Base-by-base conservation (phyloP, 2,329 filamentous ascomycete genomes). In the Metarhizium anisopliae region DNA sequence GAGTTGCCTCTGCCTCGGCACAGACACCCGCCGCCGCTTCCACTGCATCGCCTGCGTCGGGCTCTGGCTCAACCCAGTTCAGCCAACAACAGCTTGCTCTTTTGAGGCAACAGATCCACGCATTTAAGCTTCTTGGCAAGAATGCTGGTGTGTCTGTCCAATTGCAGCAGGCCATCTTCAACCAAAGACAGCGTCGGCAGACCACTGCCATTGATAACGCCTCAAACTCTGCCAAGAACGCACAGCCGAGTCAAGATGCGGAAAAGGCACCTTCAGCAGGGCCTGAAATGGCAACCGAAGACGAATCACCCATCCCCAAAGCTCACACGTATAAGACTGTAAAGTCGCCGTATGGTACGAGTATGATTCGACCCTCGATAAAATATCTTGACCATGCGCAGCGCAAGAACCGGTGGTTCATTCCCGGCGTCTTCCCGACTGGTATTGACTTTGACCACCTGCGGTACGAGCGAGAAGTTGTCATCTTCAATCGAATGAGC, bases 121-220 rank as follows among this genome's bases (percentile, higher is more conserved):
- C 93, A 0, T 97, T 96, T 73, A 95, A 95, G 72, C 80, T 91
- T 61, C 78, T 99, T 4, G 87, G 89, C 5, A 95, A 94, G 71
- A 96, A 96, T 62, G 79, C 87, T 14, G 87, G 91, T 0, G 83
- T 97, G 3, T 90, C 93, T 1, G 72, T 82, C 35, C 80, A 83
- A 59, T 81, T 96, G 60, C 90, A 95, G 68, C 88, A 93, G 66
- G 84, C 88, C 51, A 85, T 97, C 42, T 95, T 92, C 67, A 80
- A 86, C 49, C 84, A 87, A 56, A 83, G 86, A 51, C 81, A 86
- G 61, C 85, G 85, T 62, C 83, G 86, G 63, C 70, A 73, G 56
- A 76, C 84, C 30, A 76, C 82, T 14, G 72, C 72, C n/a, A 66
- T 68, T 3, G 77, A 80, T 56, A 71, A 76, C 50, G 65, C 76